Percentiles rank a stretch among this genome's conserved stretches.
Evolutionary conservation across 1,284 basidiomycete species (phyloP).

Genomic region (Trichosporon asahii): DNA sequence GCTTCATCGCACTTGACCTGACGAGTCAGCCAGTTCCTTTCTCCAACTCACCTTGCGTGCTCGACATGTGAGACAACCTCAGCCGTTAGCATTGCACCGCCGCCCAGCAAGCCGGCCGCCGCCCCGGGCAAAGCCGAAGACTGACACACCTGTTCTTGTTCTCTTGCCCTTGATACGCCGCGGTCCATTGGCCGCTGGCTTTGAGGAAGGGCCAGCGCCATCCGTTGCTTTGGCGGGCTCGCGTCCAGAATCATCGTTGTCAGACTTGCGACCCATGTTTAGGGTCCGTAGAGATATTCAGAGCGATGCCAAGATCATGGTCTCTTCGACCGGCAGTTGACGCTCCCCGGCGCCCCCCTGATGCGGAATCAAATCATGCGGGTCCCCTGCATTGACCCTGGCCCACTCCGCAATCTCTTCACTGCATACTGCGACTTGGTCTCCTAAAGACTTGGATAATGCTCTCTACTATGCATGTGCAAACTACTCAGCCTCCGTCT

Average conservation of each 20-base stretch:
- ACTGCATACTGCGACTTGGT: no score
- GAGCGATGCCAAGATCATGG: neutral
- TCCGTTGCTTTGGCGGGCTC: neutral
- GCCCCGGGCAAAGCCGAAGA: neutral
- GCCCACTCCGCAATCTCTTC: neutral
- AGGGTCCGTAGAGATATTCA: constrained; percentile 2
- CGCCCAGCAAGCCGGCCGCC: neutral
- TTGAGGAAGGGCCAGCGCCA: neutral
- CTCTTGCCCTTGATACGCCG: constrained; percentile 24
- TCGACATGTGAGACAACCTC: constrained; percentile 27
- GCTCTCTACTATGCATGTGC: constrained; percentile 5
- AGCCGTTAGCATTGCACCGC: constrained; percentile 5
- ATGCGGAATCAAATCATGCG: neutral
- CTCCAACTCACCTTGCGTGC: constrained; percentile 22
- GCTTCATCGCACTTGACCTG: constrained; percentile 32
- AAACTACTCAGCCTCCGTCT: constrained; percentile 24
- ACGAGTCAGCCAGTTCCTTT: neutral
- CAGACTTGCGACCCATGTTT: neutral
- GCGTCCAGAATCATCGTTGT: neutral
- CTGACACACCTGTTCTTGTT: constrained; percentile 21
- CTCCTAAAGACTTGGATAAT: neutral
- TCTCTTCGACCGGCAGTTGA: neutral
- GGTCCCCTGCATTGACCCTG: neutral
- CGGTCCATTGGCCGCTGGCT: neutral
- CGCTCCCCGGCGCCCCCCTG: neutral